Evolutionary conservation across 176 grass and related monocot genomes (phyloP).

Genomic region (Pontederia paniculata): DNA sequence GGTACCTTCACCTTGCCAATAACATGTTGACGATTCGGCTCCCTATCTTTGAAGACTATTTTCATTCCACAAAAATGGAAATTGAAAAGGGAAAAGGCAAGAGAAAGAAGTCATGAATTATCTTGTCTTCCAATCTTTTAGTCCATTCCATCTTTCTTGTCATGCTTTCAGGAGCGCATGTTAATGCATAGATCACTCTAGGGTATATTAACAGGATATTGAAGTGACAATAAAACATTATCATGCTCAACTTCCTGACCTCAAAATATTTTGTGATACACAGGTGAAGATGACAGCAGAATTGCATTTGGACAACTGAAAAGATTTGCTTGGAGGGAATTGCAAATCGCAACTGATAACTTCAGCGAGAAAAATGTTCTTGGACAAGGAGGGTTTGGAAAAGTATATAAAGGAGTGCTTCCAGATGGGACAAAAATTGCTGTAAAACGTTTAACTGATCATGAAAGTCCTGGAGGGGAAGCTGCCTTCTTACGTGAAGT

Average conservation of each 20-base stretch:
- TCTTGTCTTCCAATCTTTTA: too few species aligned
- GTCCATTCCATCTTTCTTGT: too few species aligned
- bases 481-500: conserved; percentile 69
- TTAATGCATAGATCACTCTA: too few species aligned
- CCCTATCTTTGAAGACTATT: too few species aligned
- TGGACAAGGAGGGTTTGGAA: conserved; percentile 84
- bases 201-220: too few species aligned
- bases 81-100: too few species aligned
- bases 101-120: too few species aligned
- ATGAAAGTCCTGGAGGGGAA: conserved; percentile 41
- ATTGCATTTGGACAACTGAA: conserved; percentile 80
- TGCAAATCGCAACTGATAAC: conserved; percentile 65
- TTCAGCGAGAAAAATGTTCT: conserved; percentile 73
- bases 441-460: conserved; percentile 46
- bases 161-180: too few species aligned
- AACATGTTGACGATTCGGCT: not conserved
- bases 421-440: conserved; percentile 43
- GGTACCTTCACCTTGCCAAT: not conserved
- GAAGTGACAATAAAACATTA: not conserved
- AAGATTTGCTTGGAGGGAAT: conserved; percentile 54
- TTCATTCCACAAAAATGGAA: too few species aligned
- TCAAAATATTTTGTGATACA: conserved; percentile 10
- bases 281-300: conserved; percentile 63
- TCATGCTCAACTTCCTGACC: not conserved
- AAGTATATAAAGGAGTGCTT: conserved; percentile 77